Base-by-base conservation (phyloP, 768 basidiomycete species). In the Harrya chromipes region DNA sequence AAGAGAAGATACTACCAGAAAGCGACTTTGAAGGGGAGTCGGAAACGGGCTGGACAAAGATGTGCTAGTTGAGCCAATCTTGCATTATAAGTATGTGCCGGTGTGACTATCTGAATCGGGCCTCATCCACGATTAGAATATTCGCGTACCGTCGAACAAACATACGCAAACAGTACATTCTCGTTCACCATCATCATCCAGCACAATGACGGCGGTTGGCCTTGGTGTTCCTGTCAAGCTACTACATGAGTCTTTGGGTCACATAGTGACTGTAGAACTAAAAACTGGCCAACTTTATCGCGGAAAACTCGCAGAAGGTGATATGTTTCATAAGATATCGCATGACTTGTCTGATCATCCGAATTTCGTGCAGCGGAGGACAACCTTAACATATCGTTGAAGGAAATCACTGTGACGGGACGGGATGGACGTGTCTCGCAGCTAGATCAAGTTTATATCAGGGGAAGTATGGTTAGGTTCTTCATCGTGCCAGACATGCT, bases 401-500 rank as follows among this genome's bases (percentile, higher is more conserved):
- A 83, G 69, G 93, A 98, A 56, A 97, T 97, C 63, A 98, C 97
- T 26, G 97, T 98, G 27, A 99, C 97, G 13, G 92, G 90, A 46
- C 84, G 97, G 46, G 97, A 99, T 77, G 97, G 97, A 21, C 91
- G 97, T 61, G 93, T 99, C 24, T 97, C 97, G 12, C 97, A 99
- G 68, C 79, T 99, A 43, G 97, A 98, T 74, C 95, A 97, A 70
- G 95, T 97, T 27, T 99, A 99, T 72, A 99, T 99, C 60, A 80
- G 97, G 60, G 97, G 97, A 50, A 94, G 93, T 68, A 97, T 97
- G 90, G 78, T 97, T 57, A 81, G 97, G 57, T 98, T 97, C 77
- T 95, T 98, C 74, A 97, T 98, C 69, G 97, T 99, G 19, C 97
- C 97, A 47, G 97, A 98, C 71, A 97, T 99, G 90, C 76, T 99